Evolutionary conservation across 345 rosid genomes (phyloP).

Genomic region (Erysimum cheiranthoides): DNA sequence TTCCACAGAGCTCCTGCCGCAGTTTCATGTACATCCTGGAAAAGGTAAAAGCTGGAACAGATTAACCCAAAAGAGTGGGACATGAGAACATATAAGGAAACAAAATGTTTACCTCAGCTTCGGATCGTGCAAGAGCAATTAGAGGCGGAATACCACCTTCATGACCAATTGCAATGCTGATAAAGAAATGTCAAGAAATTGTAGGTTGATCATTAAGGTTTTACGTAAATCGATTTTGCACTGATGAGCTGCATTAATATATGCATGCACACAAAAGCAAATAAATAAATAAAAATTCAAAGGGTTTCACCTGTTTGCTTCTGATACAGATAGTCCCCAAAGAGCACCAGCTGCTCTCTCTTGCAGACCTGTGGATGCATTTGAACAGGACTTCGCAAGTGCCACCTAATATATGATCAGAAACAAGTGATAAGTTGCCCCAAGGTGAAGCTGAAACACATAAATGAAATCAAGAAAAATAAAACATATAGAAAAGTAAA

Average conservation of each 20-base stretch:
- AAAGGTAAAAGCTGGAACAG: constrained; percentile 6
- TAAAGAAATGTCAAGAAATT: neutral
- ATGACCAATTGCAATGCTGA: constrained; percentile 76
- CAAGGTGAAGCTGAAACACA: constrained; percentile 21
- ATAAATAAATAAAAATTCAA: constrained; percentile 17
- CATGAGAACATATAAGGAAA: constrained; percentile 15
- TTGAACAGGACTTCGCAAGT: constrained; percentile 77
- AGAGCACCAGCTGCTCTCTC: constrained; percentile 98
- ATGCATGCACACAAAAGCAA: neutral
- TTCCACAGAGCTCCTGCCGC: constrained; percentile 96
- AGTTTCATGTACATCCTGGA: constrained; percentile 87
- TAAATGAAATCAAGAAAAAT: neutral
- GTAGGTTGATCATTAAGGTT: constrained; percentile 1
- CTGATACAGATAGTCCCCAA: constrained; percentile 91
- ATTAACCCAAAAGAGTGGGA: constrained; percentile 5
- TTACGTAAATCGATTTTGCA: neutral
- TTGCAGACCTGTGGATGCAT: constrained; percentile 85
- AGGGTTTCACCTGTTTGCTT: constrained; percentile 71
- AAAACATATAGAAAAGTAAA: neutral
- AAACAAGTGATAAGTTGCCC: constrained; percentile 22
- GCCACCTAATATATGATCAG: constrained; percentile 63
- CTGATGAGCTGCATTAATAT: constrained; percentile 9
- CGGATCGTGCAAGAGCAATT: constrained; percentile 66
- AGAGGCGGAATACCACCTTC: constrained; percentile 82
- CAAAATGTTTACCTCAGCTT: constrained; percentile 57